These are phyloP conservation scores for Cochlearia excelsa DNA, from an alignment of 345 rosid species.

Conservation along the genomic window DNA sequence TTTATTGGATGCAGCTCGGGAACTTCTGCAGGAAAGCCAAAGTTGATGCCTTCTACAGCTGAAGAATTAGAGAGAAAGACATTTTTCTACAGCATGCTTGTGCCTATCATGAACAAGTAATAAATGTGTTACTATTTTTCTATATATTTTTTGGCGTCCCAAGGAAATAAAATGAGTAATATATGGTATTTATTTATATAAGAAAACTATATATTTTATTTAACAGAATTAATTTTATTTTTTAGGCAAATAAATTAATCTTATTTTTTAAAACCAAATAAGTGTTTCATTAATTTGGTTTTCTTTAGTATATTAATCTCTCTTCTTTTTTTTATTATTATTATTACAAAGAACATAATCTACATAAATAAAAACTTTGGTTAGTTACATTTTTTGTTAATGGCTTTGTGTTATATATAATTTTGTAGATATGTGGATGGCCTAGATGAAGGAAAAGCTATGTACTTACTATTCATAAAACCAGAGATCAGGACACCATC, in stretches of 20 bases:
- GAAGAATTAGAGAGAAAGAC: slow-evolving; percentile 86
- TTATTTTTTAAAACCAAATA: too few species aligned
- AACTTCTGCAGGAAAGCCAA: slow-evolving; percentile 88
- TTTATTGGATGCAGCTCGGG: slow-evolving; percentile 68
- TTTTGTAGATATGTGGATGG: slow-evolving; percentile 69
- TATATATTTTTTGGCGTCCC: not conserved
- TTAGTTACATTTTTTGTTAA: not conserved
- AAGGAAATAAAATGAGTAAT: not conserved
- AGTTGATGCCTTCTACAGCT: slow-evolving; percentile 93
- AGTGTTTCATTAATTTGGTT: too few species aligned
- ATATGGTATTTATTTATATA: too few species aligned
- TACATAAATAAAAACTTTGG: too few species aligned
- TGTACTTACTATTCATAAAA: slow-evolving; percentile 80
- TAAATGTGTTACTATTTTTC: not conserved
- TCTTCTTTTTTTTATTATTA: not conserved
- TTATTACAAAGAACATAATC: too few species aligned
- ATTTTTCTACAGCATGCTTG: slow-evolving; percentile 86
- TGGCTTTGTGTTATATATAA: not conserved
- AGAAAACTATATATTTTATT: not conserved
- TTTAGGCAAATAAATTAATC: too few species aligned
- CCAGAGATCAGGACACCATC: slow-evolving; percentile 83
- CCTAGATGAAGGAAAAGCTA: slow-evolving; percentile 87
- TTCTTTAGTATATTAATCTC: not conserved
- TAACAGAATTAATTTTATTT: not conserved
- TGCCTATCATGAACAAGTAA: slow-evolving; percentile 92